Conservation (phyloP, 2,329 filamentous ascomycete genomes). For the Alternaria conjuncta region DNA sequence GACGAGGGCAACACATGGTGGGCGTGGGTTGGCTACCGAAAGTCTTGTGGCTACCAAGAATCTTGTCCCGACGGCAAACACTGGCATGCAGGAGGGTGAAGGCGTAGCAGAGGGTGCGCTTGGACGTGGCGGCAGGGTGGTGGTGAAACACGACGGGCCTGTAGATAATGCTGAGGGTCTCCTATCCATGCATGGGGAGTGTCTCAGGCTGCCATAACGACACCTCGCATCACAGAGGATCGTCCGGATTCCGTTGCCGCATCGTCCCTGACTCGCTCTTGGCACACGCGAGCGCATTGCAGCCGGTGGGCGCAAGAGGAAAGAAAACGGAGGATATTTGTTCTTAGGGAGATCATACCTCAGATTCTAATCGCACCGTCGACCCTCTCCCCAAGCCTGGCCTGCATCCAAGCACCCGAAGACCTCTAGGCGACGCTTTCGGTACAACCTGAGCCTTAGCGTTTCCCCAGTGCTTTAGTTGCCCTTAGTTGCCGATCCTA, state of each 20-base stretch:
- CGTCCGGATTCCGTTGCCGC: slow-evolving; percentile 23
- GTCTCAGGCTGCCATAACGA: slow-evolving; percentile 26
- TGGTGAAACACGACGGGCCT: slow-evolving; percentile 40
- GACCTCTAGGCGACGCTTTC: slow-evolving; percentile 3
- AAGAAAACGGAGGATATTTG: neutral
- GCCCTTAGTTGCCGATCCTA: slow-evolving; percentile 32
- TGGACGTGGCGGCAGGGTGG: slow-evolving; percentile 22
- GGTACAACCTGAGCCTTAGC: slow-evolving; percentile 16
- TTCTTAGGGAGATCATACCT: slow-evolving; percentile 4
- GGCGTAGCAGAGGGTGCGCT: slow-evolving; percentile 10
- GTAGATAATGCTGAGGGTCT: slow-evolving; percentile 33
- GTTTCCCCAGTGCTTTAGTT: slow-evolving; percentile 22
- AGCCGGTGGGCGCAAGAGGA: slow-evolving; percentile 2
- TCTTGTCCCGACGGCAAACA: slow-evolving; percentile 10
- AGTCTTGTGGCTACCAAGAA: slow-evolving; percentile 1
- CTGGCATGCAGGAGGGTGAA: slow-evolving; percentile 3
- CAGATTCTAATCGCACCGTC: neutral
- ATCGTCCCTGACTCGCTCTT: slow-evolving; percentile 29
- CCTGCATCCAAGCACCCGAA: slow-evolving; percentile 8
- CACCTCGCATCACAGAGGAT: slow-evolving; percentile 22
- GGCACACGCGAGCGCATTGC: slow-evolving; percentile 25
- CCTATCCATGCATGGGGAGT: slow-evolving; percentile 39
- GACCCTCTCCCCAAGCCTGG: neutral
- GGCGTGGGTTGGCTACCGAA: slow-evolving; percentile 20
- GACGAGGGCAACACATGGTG: slow-evolving; percentile 17